These are phyloP conservation scores for Colletotrichum siamense DNA, from an alignment of 2,329 filamentous ascomycete genomes.

Conservation along the genomic window DNA sequence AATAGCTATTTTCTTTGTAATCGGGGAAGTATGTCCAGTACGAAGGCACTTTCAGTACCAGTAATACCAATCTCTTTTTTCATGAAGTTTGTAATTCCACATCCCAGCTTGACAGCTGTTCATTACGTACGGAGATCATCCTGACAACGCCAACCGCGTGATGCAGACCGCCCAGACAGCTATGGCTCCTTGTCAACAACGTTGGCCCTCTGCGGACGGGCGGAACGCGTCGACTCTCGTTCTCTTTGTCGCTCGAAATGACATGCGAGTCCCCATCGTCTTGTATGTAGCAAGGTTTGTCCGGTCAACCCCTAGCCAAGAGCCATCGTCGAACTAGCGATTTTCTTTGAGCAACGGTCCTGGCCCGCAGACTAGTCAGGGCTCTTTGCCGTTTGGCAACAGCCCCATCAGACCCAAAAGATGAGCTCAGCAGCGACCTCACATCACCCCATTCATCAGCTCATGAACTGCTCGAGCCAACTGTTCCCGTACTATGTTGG, in stretches of 20 bases:
- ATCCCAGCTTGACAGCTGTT: background rate
- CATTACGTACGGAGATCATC: background rate
- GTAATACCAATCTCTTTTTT: background rate
- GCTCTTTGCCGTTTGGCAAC: background rate
- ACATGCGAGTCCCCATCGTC: background rate
- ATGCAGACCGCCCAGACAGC: background rate
- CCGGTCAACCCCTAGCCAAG: background rate
- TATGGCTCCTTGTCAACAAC: background rate
- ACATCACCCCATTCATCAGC: background rate
- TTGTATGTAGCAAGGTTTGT: background rate
- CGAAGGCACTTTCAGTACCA: background rate
- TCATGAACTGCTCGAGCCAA: background rate
- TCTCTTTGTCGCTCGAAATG: background rate
- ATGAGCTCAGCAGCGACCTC: background rate
- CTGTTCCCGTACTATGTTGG: background rate
- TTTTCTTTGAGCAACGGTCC: background rate
- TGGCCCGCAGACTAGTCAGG: background rate
- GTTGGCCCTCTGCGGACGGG: background rate
- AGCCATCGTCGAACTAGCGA: background rate
- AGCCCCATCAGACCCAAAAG: background rate
- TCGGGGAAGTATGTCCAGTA: background rate
- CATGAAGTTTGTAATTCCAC: background rate
- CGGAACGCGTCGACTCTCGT: background rate
- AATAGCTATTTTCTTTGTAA: background rate
- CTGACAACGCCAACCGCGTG: background rate